Percentiles rank a stretch among this genome's conserved stretches.
phyloP scores from a whole-genome alignment of 805 yeast genomes.

The Blastobotrys mokoenaii region DNA sequence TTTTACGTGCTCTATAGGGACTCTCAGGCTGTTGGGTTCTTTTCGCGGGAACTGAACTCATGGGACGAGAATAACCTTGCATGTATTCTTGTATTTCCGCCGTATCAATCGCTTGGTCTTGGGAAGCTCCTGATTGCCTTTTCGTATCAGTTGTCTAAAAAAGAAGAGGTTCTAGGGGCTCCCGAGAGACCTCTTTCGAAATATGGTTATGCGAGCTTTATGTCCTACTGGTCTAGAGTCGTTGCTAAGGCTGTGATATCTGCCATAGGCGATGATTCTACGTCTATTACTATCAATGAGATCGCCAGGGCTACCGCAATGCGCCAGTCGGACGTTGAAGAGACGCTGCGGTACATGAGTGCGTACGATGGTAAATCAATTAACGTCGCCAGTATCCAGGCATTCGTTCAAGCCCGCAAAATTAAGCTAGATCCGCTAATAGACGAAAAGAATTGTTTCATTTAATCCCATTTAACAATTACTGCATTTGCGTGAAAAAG shows the following conservation, averaged over 20 bases:
- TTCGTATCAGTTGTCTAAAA: conserved; percentile 65
- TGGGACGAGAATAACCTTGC: conserved; percentile 78
- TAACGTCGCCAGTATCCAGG: neutral
- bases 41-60: conserved; percentile 77
- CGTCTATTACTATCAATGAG: conserved; percentile 18
- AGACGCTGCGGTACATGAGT: conserved; percentile 23
- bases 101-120: conserved; percentile 69
- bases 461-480: neutral
- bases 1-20: conserved; percentile 45
- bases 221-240: conserved; percentile 63
- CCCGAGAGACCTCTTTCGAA: conserved; percentile 89
- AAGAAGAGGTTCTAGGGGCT: conserved; percentile 61
- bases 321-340: conserved; percentile 26
- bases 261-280: conserved; percentile 3
- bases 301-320: conserved; percentile 28
- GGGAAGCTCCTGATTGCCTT: conserved; percentile 79
- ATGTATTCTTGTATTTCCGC: conserved; percentile 86
- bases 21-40: conserved; percentile 58
- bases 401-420: neutral
- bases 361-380: conserved; percentile 17
- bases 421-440: neutral
- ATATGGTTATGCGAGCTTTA: conserved; percentile 66
- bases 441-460: conserved; percentile 2
- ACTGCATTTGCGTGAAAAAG: too few species aligned
- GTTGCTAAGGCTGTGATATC: conserved; percentile 28